Percentiles rank a stretch among this genome's conserved stretches.
Evolutionary conservation across 2,329 filamentous ascomycete species (phyloP).

Genomic region (Trichoderma guizhouense): DNA sequence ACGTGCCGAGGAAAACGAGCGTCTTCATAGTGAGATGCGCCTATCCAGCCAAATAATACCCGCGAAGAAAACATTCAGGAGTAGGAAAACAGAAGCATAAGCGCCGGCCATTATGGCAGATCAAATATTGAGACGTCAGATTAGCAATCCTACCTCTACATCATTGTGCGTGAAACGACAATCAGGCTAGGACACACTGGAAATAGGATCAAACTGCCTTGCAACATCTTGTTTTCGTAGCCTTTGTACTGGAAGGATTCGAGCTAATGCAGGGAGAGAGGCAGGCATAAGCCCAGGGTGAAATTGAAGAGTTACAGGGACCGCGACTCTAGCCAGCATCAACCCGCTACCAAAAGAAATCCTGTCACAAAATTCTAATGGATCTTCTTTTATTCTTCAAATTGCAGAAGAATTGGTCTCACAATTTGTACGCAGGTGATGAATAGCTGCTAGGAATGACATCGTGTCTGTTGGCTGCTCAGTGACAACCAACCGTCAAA

Average conservation of each 20-base stretch:
- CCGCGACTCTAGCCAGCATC: background rate
- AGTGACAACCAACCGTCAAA: background rate
- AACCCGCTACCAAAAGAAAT: background rate
- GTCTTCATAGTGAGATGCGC: background rate
- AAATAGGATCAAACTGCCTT: background rate
- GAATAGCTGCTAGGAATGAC: background rate
- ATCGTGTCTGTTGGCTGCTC: background rate
- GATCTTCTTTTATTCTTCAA: background rate
- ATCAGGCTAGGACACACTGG: background rate
- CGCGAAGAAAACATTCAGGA: background rate
- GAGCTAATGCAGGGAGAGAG: slow-evolving; percentile 11
- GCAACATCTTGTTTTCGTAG: background rate
- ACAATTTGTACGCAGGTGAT: background rate
- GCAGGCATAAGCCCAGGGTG: background rate
- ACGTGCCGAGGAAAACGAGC: background rate
- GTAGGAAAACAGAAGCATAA: background rate
- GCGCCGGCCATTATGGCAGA: background rate
- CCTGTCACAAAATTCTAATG: background rate
- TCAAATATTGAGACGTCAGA: background rate
- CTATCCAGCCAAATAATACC: background rate
- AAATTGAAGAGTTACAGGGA: background rate
- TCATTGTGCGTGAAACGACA: background rate
- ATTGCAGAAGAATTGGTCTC: background rate
- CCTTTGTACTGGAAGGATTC: background rate
- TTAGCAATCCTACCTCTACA: background rate